These are phyloP conservation scores for Sonneratia alba DNA, from an alignment of 345 rosid species.

Conservation along the genomic window DNA sequence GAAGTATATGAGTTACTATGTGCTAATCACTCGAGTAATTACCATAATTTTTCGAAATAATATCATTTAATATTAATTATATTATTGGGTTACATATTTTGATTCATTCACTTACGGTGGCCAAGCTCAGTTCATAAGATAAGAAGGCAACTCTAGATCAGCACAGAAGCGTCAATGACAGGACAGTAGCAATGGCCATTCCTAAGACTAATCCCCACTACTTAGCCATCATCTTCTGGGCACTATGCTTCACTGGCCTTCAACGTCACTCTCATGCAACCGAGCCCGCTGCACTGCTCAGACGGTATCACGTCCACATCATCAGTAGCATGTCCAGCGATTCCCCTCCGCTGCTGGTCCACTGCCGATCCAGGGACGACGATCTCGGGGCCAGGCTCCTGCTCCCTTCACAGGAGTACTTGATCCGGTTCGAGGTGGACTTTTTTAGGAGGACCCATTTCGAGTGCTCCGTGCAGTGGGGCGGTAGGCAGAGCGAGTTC, in stretches of 20 bases:
- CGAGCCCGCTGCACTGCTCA: background rate
- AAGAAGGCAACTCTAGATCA: background rate
- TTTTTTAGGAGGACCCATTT: background rate
- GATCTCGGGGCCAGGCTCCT: background rate
- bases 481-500: background rate
- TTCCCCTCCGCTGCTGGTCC: background rate
- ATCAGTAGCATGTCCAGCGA: background rate
- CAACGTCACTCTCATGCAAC: background rate
- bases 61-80: no score
- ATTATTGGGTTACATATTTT: no score
- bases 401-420: background rate
- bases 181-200: background rate
- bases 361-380: background rate
- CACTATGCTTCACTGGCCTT: background rate
- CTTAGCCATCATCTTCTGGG: background rate
- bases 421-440: background rate
- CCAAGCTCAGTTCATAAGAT: background rate
- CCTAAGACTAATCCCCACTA: background rate
- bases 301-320: slow-evolving; percentile 3
- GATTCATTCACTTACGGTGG: background rate
- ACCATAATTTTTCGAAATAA: no score
- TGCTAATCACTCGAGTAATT: no score
- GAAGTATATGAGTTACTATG: no score
- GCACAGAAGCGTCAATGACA: background rate
- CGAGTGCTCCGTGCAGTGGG: background rate